Evolutionary conservation across 257 asterid species (phyloP), one percentile per base, ranked within the genome.

Genomic region (Lycium barbarum): DNA sequence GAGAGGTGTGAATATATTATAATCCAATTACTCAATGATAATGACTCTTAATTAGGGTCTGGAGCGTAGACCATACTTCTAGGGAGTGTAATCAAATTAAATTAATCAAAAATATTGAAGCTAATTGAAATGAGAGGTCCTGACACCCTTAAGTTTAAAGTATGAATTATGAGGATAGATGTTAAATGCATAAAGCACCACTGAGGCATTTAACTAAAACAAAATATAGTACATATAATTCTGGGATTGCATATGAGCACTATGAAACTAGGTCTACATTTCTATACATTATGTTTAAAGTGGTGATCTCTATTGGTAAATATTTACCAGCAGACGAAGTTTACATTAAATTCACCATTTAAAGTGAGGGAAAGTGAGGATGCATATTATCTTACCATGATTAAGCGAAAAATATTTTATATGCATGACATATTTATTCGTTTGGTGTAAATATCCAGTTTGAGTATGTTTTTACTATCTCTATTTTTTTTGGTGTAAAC

Each of bases 101-200:
- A 73, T 47, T 20, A 73, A 74, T 49, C 3, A 68, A 6, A 49
- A 49, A 3, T 1, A 22, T 22, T 2, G 40, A 73, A 73, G 20
- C 58, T 73, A 73, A 73, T 6, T n/a, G 40, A 74, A 49, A 49
- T 49, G 20, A 51, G 20, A 76, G 14, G 62, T 53, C 22, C 62
- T 22, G 13, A 72, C 10, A 49, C 43, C 45, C 61, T 22, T 76
- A 51, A 51, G 26, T 51, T 22, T 22, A 51, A 76, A 51, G 63
- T 51, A 13, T 76, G 62, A 49, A 76, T 76, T 13, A 51, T 76
- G 63, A 51, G 62, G 63, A 4, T 74, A 51, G 62, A 6, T 22
- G 61, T 76, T 49, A 76, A 74, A 51, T 13, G 38, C 20, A 72
- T 12, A 76, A 22, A 76, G 63, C 47, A 49, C 59, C 80, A 73